Percentiles rank a stretch among this genome's conserved stretches.
These are phyloP conservation scores for Pouteria glomerata DNA, from an alignment of 148 eudicot species.

Conservation along the genomic window DNA sequence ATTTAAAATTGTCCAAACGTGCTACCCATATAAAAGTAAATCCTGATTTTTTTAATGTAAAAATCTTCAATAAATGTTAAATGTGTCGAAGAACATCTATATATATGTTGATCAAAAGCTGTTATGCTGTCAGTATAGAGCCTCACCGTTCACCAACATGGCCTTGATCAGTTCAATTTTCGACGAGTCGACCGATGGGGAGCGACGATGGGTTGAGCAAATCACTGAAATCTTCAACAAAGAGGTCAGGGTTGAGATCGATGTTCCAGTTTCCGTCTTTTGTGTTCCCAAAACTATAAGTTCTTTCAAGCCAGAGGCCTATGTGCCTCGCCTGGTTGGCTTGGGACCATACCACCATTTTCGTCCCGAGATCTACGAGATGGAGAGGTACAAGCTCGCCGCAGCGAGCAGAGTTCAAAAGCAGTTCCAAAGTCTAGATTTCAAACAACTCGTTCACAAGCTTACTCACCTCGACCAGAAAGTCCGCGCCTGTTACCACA, in stretches of 20 bases:
- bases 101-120: too few species aligned
- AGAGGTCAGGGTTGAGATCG: constrained; percentile 1
- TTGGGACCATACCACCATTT: constrained; percentile 35
- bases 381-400: constrained; percentile 25
- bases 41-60: too few species aligned
- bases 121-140: too few species aligned
- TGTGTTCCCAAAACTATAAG: constrained; percentile 17
- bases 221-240: constrained; percentile 4
- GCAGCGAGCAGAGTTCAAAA: constrained; percentile 21
- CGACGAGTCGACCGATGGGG: neutral
- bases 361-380: constrained; percentile 24
- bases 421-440: neutral
- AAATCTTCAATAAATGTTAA: too few species aligned
- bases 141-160: neutral
- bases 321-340: constrained; percentile 21
- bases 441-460: constrained; percentile 9
- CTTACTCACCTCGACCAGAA: neutral
- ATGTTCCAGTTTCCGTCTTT: constrained; percentile 17
- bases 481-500: constrained; percentile 34
- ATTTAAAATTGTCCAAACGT: too few species aligned
- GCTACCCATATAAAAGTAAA: too few species aligned
- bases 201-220: constrained; percentile 14
- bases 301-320: constrained; percentile 22
- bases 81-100: too few species aligned
- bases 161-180: neutral